Conservation (phyloP, 495 filamentous ascomycete species). For the Trichoderma asperelloides region DNA sequence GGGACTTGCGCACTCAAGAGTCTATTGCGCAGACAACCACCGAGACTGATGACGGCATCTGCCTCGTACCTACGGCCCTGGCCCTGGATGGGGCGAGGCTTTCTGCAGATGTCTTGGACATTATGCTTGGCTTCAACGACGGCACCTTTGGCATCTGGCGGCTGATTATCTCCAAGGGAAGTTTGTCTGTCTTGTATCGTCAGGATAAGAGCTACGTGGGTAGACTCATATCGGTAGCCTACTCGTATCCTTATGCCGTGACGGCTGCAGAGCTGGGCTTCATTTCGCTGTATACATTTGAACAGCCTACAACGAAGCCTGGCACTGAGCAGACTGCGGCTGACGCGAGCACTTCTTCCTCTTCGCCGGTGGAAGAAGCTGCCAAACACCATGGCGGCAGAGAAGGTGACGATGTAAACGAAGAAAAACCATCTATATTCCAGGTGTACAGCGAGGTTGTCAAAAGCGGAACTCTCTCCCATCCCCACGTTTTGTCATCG, state of each 20-base stretch:
- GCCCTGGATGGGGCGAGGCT: conserved; percentile 46
- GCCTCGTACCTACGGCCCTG: conserved; percentile 53
- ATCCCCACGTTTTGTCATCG: conserved; percentile 62
- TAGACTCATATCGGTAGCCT: conserved; percentile 66
- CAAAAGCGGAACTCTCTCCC: conserved; percentile 8
- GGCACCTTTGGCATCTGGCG: conserved; percentile 66
- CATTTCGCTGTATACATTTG: conserved; percentile 66
- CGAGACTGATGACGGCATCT: conserved; percentile 16
- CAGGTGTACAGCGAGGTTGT: not conserved
- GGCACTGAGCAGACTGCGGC: not conserved
- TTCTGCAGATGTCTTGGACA: conserved; percentile 29
- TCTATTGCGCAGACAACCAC: conserved; percentile 41
- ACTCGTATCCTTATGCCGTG: conserved; percentile 65
- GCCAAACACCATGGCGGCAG: not conserved
- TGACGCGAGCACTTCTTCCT: not conserved
- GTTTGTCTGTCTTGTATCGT: conserved; percentile 41
- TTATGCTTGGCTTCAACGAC: conserved; percentile 68
- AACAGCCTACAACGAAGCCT: conserved; percentile 19
- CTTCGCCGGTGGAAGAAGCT: not conserved
- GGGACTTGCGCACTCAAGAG: conserved; percentile 56
- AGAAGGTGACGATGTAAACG: not conserved
- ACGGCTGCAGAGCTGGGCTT: conserved; percentile 65
- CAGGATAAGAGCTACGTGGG: conserved; percentile 51
- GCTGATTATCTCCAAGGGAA: conserved; percentile 35
- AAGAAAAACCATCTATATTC: not conserved